Percentiles rank a stretch among this genome's conserved stretches.
These are phyloP conservation scores for Fennellomyces sp. DNA, from an alignment of 371 early-diverging fungal species.

Conservation along the genomic window DNA sequence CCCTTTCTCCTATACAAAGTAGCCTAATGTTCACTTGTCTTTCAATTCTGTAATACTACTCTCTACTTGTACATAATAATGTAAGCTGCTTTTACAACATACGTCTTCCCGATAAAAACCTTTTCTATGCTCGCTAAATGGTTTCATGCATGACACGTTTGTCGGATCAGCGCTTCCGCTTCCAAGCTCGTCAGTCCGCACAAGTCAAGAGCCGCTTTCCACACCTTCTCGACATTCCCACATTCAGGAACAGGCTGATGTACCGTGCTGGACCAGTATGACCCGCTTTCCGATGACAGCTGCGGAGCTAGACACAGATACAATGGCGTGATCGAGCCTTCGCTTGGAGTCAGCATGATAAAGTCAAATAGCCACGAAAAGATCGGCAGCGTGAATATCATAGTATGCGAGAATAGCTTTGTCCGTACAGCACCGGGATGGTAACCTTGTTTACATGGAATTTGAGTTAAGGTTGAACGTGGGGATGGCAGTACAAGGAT, in stretches of 20 bases:
- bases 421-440: constrained; percentile 54
- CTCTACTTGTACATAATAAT: background rate
- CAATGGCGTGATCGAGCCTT: constrained; percentile 41
- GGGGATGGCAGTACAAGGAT: background rate
- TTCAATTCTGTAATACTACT: background rate
- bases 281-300: background rate
- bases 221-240: background rate
- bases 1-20: background rate
- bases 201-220: constrained; percentile 4
- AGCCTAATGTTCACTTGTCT: background rate
- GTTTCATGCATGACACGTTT: too few species aligned
- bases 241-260: constrained; percentile 6
- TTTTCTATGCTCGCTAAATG: too few species aligned
- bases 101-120: too few species aligned
- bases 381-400: constrained; percentile 27
- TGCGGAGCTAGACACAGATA: constrained; percentile 22
- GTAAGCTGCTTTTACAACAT: background rate
- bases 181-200: background rate
- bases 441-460: constrained; percentile 29
- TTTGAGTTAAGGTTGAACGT: background rate
- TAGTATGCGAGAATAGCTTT: constrained; percentile 35
- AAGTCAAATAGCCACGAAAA: constrained; percentile 30
- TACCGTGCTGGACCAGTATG: constrained; percentile 16
- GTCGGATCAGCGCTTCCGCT: background rate
- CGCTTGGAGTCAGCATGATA: constrained; percentile 45